Evolutionary conservation across 805 yeast genomes (phyloP).

Genomic region (Metschnikowia colocasiae): DNA sequence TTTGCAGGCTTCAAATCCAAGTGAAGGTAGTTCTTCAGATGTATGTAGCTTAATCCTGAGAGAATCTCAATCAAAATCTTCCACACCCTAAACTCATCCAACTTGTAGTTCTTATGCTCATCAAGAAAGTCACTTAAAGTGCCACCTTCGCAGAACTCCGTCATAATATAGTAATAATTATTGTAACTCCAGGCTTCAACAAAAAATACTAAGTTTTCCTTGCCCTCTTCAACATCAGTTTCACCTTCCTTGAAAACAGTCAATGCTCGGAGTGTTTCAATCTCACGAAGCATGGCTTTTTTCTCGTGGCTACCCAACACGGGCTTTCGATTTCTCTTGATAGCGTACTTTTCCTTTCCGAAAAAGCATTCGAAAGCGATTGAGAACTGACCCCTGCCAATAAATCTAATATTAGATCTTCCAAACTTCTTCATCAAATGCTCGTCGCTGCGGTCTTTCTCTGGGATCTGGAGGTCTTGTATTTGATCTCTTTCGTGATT

Average conservation of each 20-base stretch:
- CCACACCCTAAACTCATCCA: conserved; percentile 98
- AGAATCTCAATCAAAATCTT: conserved; percentile 83
- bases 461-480: background rate
- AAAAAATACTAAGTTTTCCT: conserved; percentile 72
- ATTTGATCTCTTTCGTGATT: conserved; percentile 6
- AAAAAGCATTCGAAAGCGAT: conserved; percentile 78
- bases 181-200: conserved; percentile 83
- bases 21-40: conserved; percentile 70
- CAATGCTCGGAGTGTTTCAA: conserved; percentile 56
- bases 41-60: conserved; percentile 77
- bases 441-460: conserved; percentile 32
- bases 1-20: conserved; percentile 95
- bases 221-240: conserved; percentile 53
- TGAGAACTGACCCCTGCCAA: conserved; percentile 90
- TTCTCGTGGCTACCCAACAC: conserved; percentile 50
- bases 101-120: conserved; percentile 64
- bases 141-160: conserved; percentile 94
- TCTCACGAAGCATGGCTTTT: conserved; percentile 66
- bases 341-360: conserved; percentile 70
- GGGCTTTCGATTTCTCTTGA: conserved; percentile 76
- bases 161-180: conserved; percentile 80
- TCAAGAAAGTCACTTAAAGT: conserved; percentile 75
- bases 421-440: conserved; percentile 51
- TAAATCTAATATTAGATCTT: conserved; percentile 51
- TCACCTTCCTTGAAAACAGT: conserved; percentile 38